These are phyloP conservation scores for Mycotypha africana DNA, from an alignment of 371 early-diverging fungal species.

Conservation along the genomic window DNA sequence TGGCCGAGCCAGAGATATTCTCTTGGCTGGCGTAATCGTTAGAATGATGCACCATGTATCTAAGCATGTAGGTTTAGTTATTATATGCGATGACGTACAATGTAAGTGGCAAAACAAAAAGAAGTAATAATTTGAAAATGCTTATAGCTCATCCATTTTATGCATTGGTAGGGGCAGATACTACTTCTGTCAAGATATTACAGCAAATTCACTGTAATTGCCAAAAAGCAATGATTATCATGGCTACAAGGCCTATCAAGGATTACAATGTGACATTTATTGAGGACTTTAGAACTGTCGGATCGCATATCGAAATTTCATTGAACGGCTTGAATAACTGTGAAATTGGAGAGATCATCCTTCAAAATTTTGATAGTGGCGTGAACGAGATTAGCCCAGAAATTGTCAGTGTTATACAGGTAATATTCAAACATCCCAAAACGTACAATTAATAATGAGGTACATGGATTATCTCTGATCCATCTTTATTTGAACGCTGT, in stretches of 20 bases:
- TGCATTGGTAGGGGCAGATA: constrained; percentile 45
- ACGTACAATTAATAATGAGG: no score
- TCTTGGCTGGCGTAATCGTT: constrained; percentile 40
- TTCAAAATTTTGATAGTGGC: constrained; percentile 39
- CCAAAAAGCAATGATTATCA: constrained; percentile 28
- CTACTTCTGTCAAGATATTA: constrained; percentile 33
- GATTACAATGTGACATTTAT: constrained; percentile 41
- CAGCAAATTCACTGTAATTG: constrained; percentile 46
- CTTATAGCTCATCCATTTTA: neutral
- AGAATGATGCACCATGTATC: constrained; percentile 41
- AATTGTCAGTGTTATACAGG: constrained; percentile 43
- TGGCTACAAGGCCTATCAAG: constrained; percentile 47
- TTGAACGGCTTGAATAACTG: constrained; percentile 41
- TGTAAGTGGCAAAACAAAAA: no score
- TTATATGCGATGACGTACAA: constrained; percentile 54
- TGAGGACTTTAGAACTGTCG: constrained; percentile 22
- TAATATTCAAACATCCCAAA: no score
- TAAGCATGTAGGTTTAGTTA: constrained; percentile 32
- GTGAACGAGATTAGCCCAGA: constrained; percentile 42
- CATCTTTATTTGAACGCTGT: no score
- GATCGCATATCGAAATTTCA: constrained; percentile 31
- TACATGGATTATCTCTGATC: no score
- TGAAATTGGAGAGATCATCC: constrained; percentile 46
- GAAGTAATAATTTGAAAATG: constrained; percentile 5
- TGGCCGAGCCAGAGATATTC: constrained; percentile 31